Conservation (phyloP, 2,329 filamentous ascomycete species). For the Sporothrix mexicana region DNA sequence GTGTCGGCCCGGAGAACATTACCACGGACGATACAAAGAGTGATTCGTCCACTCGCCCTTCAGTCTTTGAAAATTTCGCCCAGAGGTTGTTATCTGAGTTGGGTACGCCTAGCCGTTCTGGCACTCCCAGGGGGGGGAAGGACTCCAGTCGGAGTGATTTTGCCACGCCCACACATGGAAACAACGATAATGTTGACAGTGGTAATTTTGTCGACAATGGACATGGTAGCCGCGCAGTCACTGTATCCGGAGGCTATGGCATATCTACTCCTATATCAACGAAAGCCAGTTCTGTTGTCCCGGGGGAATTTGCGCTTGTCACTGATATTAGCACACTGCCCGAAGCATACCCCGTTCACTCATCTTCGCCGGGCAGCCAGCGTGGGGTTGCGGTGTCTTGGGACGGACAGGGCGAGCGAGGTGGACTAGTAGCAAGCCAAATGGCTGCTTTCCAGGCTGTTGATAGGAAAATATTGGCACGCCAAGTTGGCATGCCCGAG, state of each 20-base stretch:
- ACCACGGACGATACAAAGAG: constrained; percentile 55
- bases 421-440: constrained; percentile 55
- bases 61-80: constrained; percentile 64
- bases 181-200: background rate
- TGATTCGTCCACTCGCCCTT: constrained; percentile 59
- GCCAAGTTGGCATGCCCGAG: constrained; percentile 58
- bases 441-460: constrained; percentile 66
- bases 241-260: constrained; percentile 40
- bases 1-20: constrained; percentile 48
- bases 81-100: constrained; percentile 67
- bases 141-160: constrained; percentile 44
- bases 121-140: constrained; percentile 58
- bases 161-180: background rate
- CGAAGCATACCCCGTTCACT: constrained; percentile 42
- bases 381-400: constrained; percentile 40
- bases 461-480: constrained; percentile 65
- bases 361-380: constrained; percentile 51
- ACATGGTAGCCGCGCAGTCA: background rate
- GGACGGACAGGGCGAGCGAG: constrained; percentile 41
- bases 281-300: constrained; percentile 46
- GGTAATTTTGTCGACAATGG: background rate
- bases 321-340: constrained; percentile 45
- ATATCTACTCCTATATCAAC: constrained; percentile 44
- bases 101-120: constrained; percentile 58
- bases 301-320: constrained; percentile 52